A percentile compares a stretch with the other conserved stretches of the same genome.
Evolutionary conservation across 73 alveolate species (phyloP).

Genomic region (Loxodes magnus): DNA sequence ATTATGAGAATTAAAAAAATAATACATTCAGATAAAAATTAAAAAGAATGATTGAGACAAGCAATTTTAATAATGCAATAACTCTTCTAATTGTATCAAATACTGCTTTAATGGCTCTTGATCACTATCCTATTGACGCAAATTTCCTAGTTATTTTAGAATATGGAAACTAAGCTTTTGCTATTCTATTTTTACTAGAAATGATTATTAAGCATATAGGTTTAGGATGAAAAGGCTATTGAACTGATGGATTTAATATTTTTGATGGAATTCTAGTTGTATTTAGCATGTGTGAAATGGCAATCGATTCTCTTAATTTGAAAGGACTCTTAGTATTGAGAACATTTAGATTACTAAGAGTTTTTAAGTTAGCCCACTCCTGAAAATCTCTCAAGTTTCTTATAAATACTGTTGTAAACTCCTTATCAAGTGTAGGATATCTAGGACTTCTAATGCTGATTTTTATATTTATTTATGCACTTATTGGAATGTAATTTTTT

Average conservation of each 20-base stretch:
- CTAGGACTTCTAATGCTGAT: conserved; percentile 64
- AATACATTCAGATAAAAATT: no score
- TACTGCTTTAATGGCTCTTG: conserved; percentile 15
- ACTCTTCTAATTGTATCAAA: conserved; percentile 27
- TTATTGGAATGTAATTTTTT: conserved; percentile 88
- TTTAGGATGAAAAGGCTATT: conserved; percentile 19
- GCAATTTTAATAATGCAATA: conserved; percentile 27
- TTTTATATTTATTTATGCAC: conserved; percentile 77
- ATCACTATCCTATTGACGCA: neutral
- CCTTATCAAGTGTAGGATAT: conserved; percentile 38
- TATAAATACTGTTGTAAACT: conserved; percentile 12
- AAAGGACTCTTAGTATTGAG: conserved; percentile 38
- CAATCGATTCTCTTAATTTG: conserved; percentile 4
- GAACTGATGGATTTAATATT: conserved; percentile 18
- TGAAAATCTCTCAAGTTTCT: conserved; percentile 30
- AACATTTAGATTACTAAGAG: conserved; percentile 40
- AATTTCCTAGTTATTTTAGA: conserved; percentile 15
- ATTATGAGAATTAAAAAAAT: no score
- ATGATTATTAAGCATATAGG: conserved; percentile 32
- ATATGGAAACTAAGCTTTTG: no score
- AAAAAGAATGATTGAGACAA: no score
- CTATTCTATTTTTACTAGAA: conserved; percentile 30
- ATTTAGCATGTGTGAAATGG: conserved; percentile 17
- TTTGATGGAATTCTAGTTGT: conserved; percentile 19
- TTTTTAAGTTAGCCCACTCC: conserved; percentile 33